These are phyloP conservation scores for Wilhelminamyces savonicus DNA, from an alignment of 805 yeast genomes.

Conservation along the genomic window DNA sequence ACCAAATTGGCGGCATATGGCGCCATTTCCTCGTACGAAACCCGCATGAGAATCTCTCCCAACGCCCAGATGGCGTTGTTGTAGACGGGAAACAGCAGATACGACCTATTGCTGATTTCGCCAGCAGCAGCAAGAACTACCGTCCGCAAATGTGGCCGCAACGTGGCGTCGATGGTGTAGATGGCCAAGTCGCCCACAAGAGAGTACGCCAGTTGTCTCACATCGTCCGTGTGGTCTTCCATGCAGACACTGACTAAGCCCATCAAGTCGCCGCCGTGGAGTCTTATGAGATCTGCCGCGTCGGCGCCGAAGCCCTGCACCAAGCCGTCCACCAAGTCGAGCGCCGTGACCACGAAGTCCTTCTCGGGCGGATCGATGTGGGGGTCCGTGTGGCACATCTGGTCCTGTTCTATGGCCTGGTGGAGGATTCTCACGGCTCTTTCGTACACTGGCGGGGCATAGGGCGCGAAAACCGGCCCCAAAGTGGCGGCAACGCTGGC, in stretches of 20 bases:
- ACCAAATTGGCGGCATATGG: constrained; percentile 52
- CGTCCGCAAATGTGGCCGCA: constrained; percentile 42
- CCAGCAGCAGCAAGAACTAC: constrained; percentile 61
- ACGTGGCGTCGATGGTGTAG: constrained; percentile 39
- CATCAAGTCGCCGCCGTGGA: constrained; percentile 39
- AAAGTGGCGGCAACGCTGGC: constrained; percentile 84
- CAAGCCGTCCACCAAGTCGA: constrained; percentile 88
- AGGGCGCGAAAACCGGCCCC: constrained; percentile 81
- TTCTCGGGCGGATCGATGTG: constrained; percentile 72
- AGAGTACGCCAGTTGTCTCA: constrained; percentile 90
- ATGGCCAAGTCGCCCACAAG: constrained; percentile 85
- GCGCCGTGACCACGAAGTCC: constrained; percentile 81
- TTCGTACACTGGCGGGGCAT: constrained; percentile 79
- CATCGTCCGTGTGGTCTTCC: constrained; percentile 74
- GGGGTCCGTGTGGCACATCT: constrained; percentile 60
- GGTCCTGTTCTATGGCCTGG: constrained; percentile 62
- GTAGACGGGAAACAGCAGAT: constrained; percentile 54
- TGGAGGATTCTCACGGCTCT: constrained; percentile 68
- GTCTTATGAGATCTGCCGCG: constrained; percentile 47
- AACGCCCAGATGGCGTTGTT: constrained; percentile 92
- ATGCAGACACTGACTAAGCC: constrained; percentile 62
- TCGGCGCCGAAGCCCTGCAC: constrained; percentile 79
- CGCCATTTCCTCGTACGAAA: constrained; percentile 37
- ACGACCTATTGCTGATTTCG: constrained; percentile 53
- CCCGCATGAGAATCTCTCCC: constrained; percentile 75